Conservation (phyloP, 2,329 filamentous ascomycete genomes). For the Fusarium sarcochroum region DNA sequence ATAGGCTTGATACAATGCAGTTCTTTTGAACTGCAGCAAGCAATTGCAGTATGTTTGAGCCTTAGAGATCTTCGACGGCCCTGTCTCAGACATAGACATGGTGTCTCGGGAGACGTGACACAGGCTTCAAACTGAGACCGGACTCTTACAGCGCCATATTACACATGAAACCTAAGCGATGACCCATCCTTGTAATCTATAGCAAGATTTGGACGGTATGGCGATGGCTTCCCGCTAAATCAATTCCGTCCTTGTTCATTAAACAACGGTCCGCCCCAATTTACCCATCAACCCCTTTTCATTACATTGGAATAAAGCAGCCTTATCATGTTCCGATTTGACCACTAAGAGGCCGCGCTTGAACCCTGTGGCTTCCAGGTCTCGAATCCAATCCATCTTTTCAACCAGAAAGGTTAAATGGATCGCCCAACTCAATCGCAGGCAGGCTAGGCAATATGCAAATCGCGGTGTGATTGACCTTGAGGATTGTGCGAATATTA, state of each 20-base stretch:
- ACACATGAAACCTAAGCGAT: slow-evolving; percentile 1
- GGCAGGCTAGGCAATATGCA: background rate
- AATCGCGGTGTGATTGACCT: slow-evolving; percentile 29
- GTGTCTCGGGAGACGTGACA: slow-evolving; percentile 21
- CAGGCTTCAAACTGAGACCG: background rate
- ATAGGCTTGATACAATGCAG: background rate
- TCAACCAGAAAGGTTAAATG: too few species aligned
- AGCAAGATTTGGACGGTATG: background rate
- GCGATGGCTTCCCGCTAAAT: slow-evolving; percentile 13
- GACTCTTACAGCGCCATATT: background rate
- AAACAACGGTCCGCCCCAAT: slow-evolving; percentile 33
- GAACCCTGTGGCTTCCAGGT: too few species aligned
- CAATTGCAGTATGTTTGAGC: slow-evolving; percentile 9
- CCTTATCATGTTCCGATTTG: too few species aligned
- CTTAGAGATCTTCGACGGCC: slow-evolving; percentile 1
- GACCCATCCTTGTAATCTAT: too few species aligned
- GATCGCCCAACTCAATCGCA: too few species aligned
- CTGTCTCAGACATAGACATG: slow-evolving; percentile 3
- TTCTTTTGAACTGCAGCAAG: too few species aligned
- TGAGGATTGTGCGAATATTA: background rate
- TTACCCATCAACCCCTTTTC: slow-evolving; percentile 31
- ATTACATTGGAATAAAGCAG: background rate
- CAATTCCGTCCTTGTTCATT: slow-evolving; percentile 26
- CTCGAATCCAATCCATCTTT: too few species aligned
- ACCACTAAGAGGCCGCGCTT: too few species aligned